Conservation (phyloP, 225 moss, liverwort and hornwort genomes). For the Physcomitrium patens region DNA sequence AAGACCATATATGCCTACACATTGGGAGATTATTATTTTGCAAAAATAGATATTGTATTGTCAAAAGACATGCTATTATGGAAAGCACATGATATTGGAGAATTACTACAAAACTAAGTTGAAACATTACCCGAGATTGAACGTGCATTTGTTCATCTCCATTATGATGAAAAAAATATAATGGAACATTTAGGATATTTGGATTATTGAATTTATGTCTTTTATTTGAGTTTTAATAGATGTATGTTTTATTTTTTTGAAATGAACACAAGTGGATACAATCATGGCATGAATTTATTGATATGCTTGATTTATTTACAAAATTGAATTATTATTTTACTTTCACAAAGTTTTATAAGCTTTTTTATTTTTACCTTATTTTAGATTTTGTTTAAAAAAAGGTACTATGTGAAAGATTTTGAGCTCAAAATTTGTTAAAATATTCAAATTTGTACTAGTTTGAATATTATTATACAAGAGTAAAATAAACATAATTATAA, state of each 20-base stretch:
- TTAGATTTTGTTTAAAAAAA: too few relatives aligned
- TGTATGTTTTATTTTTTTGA: neutral
- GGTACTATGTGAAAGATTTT: too few relatives aligned
- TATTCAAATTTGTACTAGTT: too few relatives aligned
- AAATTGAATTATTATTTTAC: too few relatives aligned
- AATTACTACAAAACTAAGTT: slow-evolving; percentile 83
- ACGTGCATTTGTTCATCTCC: slow-evolving; percentile 90
- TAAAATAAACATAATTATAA: too few relatives aligned
- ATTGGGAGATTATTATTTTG: slow-evolving; percentile 84
- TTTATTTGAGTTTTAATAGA: neutral
- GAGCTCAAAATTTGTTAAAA: too few relatives aligned
- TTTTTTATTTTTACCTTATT: too few relatives aligned
- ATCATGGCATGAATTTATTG: fast-evolving
- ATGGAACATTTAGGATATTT: slow-evolving; percentile 36
- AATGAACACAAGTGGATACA: neutral
- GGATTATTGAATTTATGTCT: slow-evolving; percentile 11
- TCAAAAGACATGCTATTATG: slow-evolving; percentile 75
- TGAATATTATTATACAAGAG: too few relatives aligned
- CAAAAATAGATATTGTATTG: slow-evolving; percentile 81
- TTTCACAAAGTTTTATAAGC: too few relatives aligned
- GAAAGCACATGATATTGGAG: slow-evolving; percentile 88
- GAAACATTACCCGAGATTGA: slow-evolving; percentile 88
- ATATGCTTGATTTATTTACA: neutral
- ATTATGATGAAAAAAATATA: slow-evolving; percentile 65
- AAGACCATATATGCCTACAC: slow-evolving; percentile 87